phyloP scores from a whole-genome alignment of 768 basidiomycete species.

The Boletales sp. region DNA sequence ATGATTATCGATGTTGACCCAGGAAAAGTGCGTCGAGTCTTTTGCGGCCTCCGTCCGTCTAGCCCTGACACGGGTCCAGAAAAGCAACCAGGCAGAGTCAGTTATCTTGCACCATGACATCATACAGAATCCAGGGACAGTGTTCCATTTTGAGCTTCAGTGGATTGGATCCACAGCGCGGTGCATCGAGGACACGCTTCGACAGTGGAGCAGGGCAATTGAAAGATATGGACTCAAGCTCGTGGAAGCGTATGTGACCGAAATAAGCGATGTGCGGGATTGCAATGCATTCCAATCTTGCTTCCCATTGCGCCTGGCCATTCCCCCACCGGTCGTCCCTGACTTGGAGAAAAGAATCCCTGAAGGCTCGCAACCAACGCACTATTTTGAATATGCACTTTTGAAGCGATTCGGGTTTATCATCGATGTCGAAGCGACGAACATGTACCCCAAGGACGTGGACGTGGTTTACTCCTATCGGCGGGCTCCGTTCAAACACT shows the following conservation, averaged over 20 bases:
- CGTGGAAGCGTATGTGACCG: constrained; percentile 90
- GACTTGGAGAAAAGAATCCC: constrained; percentile 67
- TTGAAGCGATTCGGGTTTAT: constrained; percentile 79
- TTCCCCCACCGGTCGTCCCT: constrained; percentile 68
- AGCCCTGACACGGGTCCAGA: constrained; percentile 38
- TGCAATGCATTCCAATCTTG: constrained; percentile 92
- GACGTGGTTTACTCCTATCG: constrained; percentile 91
- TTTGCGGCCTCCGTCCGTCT: neutral
- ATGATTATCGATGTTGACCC: constrained; percentile 88
- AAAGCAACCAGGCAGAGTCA: constrained; percentile 84
- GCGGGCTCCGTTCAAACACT: constrained; percentile 68
- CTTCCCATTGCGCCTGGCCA: constrained; percentile 73
- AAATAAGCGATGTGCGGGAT: constrained; percentile 82
- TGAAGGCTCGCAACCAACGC: constrained; percentile 58
- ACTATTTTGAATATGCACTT: constrained; percentile 81
- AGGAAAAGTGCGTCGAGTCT: constrained; percentile 50
- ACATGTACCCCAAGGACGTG: constrained; percentile 74
- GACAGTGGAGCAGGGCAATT: constrained; percentile 76
- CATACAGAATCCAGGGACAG: constrained; percentile 90
- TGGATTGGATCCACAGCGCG: constrained; percentile 96
- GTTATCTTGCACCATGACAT: constrained; percentile 91
- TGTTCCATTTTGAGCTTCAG: constrained; percentile 95
- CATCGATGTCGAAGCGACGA: constrained; percentile 74
- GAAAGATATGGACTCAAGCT: constrained; percentile 89
- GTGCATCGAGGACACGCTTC: constrained; percentile 84